Conservation (phyloP, 2,329 filamentous ascomycete species). For the Colletotrichum eleusines region DNA sequence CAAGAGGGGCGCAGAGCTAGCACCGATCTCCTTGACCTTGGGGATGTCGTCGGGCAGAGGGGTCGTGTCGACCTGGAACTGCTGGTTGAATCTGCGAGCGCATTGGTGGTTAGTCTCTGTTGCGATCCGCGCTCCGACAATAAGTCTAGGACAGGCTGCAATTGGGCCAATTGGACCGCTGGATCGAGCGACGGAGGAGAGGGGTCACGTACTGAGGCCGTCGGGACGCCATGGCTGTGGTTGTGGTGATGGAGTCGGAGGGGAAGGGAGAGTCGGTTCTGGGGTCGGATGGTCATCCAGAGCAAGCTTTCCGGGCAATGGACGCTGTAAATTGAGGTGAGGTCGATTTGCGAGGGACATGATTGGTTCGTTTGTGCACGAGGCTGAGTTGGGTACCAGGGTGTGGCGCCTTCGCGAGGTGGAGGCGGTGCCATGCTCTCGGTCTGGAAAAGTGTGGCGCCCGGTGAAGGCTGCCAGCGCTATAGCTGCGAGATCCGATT, state of each 20-base stretch:
- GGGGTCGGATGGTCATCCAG: slow-evolving; percentile 42
- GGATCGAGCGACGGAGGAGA: background rate
- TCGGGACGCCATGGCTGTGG: slow-evolving; percentile 57
- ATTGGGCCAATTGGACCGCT: slow-evolving; percentile 24
- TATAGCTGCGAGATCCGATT: slow-evolving; percentile 40
- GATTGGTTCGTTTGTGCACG: slow-evolving; percentile 52
- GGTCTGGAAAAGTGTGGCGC: slow-evolving; percentile 37
- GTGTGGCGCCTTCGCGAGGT: slow-evolving; percentile 2
- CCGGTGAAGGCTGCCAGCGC: slow-evolving; percentile 38
- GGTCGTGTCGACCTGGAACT: slow-evolving; percentile 93
- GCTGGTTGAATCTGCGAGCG: slow-evolving; percentile 87
- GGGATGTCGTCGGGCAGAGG: slow-evolving; percentile 93
- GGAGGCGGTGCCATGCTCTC: slow-evolving; percentile 10
- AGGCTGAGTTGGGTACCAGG: slow-evolving; percentile 46
- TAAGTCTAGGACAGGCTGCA: background rate
- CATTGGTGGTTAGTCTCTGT: slow-evolving; percentile 44
- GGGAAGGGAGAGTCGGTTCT: slow-evolving; percentile 41
- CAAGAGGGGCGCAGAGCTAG: slow-evolving; percentile 90
- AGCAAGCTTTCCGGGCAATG: slow-evolving; percentile 39
- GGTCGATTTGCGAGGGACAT: slow-evolving; percentile 54
- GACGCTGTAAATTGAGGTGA: slow-evolving; percentile 52
- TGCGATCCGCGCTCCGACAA: background rate
- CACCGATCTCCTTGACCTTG: slow-evolving; percentile 91
- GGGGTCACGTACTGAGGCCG: slow-evolving; percentile 55
- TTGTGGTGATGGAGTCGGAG: slow-evolving; percentile 34